Evolutionary conservation across 345 rosid genomes (phyloP), one percentile per base, ranked within the genome.

Genomic region (Chamaenerion angustifolium): DNA sequence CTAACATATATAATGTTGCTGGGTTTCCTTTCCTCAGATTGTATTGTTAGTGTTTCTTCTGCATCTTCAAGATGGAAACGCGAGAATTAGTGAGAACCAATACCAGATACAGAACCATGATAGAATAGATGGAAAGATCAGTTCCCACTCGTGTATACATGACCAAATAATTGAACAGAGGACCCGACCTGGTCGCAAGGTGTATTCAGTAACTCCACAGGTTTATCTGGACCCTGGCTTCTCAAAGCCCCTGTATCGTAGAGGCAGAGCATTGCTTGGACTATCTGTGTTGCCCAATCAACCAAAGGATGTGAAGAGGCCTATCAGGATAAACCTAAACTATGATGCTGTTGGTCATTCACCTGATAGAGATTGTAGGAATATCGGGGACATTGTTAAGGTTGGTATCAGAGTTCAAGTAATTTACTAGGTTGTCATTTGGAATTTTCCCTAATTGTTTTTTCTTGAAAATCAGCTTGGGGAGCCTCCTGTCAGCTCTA

Each of bases 301-400:
- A 51, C 64, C 63, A 46, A 77, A 64, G 37, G 85, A 74, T 48
- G 84, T 66, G 52, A 87, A 77, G 76, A 85, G 80, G 53, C 95
- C 98, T 48, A 77, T 92, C 62, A 77, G 98, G 71, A 92, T 92
- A 60, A 84, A 80, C 64, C 75, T 92, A 54, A 92, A 92, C 62
- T 92, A 92, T 63, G 98, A 92, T 74, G 98, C 98, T 15, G 98
- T 92, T 49, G 98, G 98, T 21, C 98, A 84, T 59, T 87, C 98
- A 0, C 75, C 66, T 31, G 96, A 87, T 49, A 70, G 98, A 63
- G 98, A 92, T 67, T 92, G 98, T 60, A 76, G 68, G 48, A 68
- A 61, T 66, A 76, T 92, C 64, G 98, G 95, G 2, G 82, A 84
- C 56, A 64, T 82, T 50, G 98, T 92, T 55, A 92, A 92, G 93